Base-by-base conservation (phyloP, 1,284 basidiomycete genomes). In the Microbotryum saponariae region DNA sequence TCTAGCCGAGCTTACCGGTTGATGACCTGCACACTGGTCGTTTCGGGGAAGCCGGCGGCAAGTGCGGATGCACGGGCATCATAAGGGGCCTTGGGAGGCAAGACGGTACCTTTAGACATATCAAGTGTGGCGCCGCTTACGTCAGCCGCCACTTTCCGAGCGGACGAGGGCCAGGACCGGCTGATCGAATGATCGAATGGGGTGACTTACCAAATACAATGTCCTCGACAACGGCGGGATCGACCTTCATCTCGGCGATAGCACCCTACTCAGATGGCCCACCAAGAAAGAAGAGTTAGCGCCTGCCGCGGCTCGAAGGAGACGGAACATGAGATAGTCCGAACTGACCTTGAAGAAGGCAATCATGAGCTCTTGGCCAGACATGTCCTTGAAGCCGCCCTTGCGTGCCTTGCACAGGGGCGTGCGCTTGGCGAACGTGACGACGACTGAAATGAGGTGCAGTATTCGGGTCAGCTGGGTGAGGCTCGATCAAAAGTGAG, bases 11-110 rank as follows among this genome's bases (percentile, higher is more conserved):
- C 64, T 48, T 86, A 89, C 49, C 89, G 80, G 74, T 90, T 90
- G 72, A 91, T 77, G 54, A 81, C 81, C 73, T 89, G 84, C 7
- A 89, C 77, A 2, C 89, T 87, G 2, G 87, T 84, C 12, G 81
- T 81, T 46, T 87, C 85, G 0, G 89, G 88, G 64, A 89, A 84
- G 6, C 89, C 89, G 25, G 89, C 89, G 4, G 88, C 86, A 51
- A 91, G 80, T 18, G 87, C 83, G 20, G 89, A 85, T 47, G 83
- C 80, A 50, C 87, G 81, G 8, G 85, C 86, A 63, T 83, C 83
- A 59, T 71, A 71, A 25, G 63, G 57, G 14, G 68, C 62, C 45
- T 65, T 64, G 33, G 62, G 67, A 49, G 66, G 59, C 21, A 67
- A 61, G 53, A 66, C 66, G 20, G 62, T 61, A 79, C 82, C 5